Evolutionary conservation across 2,329 filamentous ascomycete species (phyloP), one percentile per base, ranked within the genome.

Genomic region (Amesomyces nigricolor): DNA sequence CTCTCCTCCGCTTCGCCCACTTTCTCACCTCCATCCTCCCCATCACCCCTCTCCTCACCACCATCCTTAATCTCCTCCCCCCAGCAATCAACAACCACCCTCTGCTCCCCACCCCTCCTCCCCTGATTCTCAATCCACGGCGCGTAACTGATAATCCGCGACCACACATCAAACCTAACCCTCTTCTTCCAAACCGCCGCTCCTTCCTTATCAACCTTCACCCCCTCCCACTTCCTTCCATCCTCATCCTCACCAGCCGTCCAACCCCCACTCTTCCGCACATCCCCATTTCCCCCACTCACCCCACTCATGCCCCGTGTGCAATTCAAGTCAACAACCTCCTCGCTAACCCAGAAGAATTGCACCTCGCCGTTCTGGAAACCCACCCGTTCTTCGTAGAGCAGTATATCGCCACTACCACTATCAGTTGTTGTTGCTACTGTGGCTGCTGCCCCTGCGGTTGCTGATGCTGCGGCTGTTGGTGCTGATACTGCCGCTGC

Each of bases 91-190:
- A 63, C 54, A 14, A 59, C 54, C n/a, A 58, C 17, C 22, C 16
- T 29, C 38, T 53, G 47, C 19, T 40, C 51, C 19, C 30, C 14
- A 6, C 4, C 16, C 11, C 40, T 22, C 39, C 16, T 37, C 38
- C 17, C n/a, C 37, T 39, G 14, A 22, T 13, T 22, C 32, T 40
- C 47, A 17, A n/a, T 51, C 30, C 35, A 17, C 10, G 8, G 26
- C 19, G 7, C 47, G 22, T 51, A 37, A 19, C 17, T 19, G 17
- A 19, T 19, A 11, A 49, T 37, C 51, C 26, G 29, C 46, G 52
- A 54, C 57, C 57, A 59, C 13, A 61, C 59, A 45, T 61, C 59
- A 35, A 37, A 61, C 51, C 51, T 39, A 19, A 19, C 17, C 58
- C 38, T 45, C 46, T 57, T 30, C 35, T 5, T 14, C 45, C 61